Evolutionary conservation across 164 flowering plant genomes (phyloP), one percentile per base, ranked within the genome.

Genomic region (Cinnamomum micranthum): DNA sequence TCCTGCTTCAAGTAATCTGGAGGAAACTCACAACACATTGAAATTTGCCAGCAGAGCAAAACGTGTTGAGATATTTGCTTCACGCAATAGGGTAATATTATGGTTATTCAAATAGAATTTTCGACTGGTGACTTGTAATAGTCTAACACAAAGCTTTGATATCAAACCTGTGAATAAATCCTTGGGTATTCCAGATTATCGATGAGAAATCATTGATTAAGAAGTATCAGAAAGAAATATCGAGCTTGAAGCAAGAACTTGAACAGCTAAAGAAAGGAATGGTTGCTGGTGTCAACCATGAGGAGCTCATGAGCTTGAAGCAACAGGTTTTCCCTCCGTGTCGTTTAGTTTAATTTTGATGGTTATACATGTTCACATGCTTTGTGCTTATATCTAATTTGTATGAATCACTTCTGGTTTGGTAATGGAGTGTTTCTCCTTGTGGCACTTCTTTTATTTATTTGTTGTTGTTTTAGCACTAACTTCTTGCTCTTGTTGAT

Each of bases 41-140:
- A 96, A 96, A 83, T 96, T 96, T 85, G 99, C 99, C 17, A 94
- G 91, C 80, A 85, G 99, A 83, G 99, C 99, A 68, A 96, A 96
- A 78, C 85, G 92, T 63, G 95, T 96, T 47, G 99, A 96, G 82
- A 96, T 96, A 14, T 88, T 81, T 88, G 99, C 99, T 67, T 92
- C 99, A 67, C 93, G 97, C 17, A 96, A 96, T 81, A 90, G 87
- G 95, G 99, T 96, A 78, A 31, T 20, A 23, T n/a, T 71, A 17
- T 9, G 47, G 33, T 67, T 13, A 31, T 13, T 67, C 11, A 5
- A 20, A 65, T 72, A 64, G 67, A 23, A 28, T 58, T 41, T 65
- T 62, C 17, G 19, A 65, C 22, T 31, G 58, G 73, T 35, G 28
- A 25, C 41, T 31, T 67, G 15, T 67, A 2, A 19, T 67, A 17